Conservation (phyloP, 257 asterid genomes). For the Anisodus tanguticus region DNA sequence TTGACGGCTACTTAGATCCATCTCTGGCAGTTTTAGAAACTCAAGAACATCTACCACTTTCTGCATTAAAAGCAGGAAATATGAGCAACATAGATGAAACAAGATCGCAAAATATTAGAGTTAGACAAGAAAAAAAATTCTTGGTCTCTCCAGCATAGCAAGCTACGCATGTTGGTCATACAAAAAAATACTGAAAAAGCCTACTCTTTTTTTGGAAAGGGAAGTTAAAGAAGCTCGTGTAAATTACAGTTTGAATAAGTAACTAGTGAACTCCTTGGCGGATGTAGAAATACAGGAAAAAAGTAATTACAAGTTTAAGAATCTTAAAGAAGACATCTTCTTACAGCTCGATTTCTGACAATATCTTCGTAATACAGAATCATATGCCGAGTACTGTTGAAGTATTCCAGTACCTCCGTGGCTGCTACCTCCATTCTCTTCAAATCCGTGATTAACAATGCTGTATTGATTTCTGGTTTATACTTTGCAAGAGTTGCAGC, state of each 20-base stretch:
- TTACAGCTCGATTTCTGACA: constrained; percentile 71
- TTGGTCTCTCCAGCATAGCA: background rate
- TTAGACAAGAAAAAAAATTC: background rate
- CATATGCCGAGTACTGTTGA: constrained; percentile 70
- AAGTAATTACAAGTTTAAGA: background rate
- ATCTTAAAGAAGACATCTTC: constrained; percentile 29
- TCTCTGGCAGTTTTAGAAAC: constrained; percentile 71
- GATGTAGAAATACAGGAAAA: background rate
- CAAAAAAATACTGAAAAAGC: background rate
- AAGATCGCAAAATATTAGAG: background rate
- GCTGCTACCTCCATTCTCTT: constrained; percentile 66
- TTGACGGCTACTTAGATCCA: constrained; percentile 74
- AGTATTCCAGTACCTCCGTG: constrained; percentile 58
- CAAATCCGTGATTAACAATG: constrained; percentile 59
- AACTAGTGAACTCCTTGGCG: background rate
- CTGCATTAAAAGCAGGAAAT: constrained; percentile 43
- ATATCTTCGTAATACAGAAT: constrained; percentile 86
- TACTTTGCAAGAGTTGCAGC: constrained; percentile 78
- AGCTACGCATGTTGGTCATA: background rate
- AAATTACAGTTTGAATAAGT: background rate
- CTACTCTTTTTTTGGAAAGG: background rate
- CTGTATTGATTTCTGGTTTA: constrained; percentile 67
- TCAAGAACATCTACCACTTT: constrained; percentile 69
- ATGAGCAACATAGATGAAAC: constrained; percentile 19
- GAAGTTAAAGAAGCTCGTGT: background rate